A percentile compares a stretch with the other conserved stretches of the same genome.
phyloP scores from a whole-genome alignment of 768 basidiomycete species.

The Arthromyces matolae region DNA sequence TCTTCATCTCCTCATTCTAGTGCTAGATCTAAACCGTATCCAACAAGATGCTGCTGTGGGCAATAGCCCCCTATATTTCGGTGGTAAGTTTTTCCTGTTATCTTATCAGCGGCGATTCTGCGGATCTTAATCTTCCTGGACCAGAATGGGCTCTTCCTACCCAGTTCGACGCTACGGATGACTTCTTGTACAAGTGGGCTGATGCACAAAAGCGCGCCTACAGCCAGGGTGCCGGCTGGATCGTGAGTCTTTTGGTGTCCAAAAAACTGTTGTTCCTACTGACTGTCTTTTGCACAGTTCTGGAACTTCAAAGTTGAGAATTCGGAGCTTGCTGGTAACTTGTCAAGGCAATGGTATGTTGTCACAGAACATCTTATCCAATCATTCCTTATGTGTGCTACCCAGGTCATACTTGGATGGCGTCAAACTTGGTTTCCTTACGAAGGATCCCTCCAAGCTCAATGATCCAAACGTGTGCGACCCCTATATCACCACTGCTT shows the following conservation, averaged over 20 bases:
- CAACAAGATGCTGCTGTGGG: conserved; percentile 29
- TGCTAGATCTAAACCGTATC: conserved; percentile 56
- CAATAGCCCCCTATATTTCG: conserved; percentile 40
- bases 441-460: conserved; percentile 53
- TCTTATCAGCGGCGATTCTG: neutral
- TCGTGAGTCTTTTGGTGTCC: conserved; percentile 38
- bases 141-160: conserved; percentile 55
- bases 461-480: conserved; percentile 63
- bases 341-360: conserved; percentile 63
- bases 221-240: conserved; percentile 59
- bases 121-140: neutral
- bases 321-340: conserved; percentile 44
- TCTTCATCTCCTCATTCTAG: neutral
- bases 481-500: conserved; percentile 41
- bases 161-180: conserved; percentile 58
- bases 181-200: conserved; percentile 64
- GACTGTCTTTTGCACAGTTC: conserved; percentile 23
- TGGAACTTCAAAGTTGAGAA: conserved; percentile 78
- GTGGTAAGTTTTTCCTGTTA: conserved; percentile 25
- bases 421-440: conserved; percentile 55
- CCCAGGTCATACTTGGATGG: conserved; percentile 70
- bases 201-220: conserved; percentile 73
- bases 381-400: too few species aligned
- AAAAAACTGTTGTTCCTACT: neutral
- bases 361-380: too few species aligned